These are phyloP conservation scores for Backusella westeae DNA, from an alignment of 192 early-diverging fungal species.

Conservation along the genomic window DNA sequence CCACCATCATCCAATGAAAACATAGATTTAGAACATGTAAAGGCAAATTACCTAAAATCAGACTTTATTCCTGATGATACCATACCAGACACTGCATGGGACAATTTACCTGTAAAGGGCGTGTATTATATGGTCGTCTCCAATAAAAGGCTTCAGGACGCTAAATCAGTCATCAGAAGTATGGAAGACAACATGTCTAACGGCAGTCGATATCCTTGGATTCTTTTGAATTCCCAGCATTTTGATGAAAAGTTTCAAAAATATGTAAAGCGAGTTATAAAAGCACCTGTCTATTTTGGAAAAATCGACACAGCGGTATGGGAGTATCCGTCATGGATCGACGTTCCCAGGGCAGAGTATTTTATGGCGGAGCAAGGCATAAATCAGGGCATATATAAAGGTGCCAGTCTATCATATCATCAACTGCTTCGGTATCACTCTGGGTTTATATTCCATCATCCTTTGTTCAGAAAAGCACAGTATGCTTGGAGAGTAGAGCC, in stretches of 20 bases:
- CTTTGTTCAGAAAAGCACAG: conserved; percentile 58
- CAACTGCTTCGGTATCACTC: conserved; percentile 12
- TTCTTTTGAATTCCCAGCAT: conserved; percentile 66
- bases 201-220: conserved; percentile 61
- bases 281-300: conserved; percentile 32
- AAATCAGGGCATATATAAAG: conserved; percentile 11
- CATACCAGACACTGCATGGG: conserved; percentile 13
- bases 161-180: conserved; percentile 54
- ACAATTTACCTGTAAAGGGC: conserved; percentile 12
- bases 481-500: conserved; percentile 85
- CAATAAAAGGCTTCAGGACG: conserved; percentile 62
- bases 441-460: conserved; percentile 72
- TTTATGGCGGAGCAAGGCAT: conserved; percentile 51
- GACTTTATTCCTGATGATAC: neutral
- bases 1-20: neutral
- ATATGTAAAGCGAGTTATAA: conserved; percentile 10
- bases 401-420: conserved; percentile 29
- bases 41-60: neutral
- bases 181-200: conserved; percentile 76
- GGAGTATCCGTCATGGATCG: conserved; percentile 76
- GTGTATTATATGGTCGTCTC: conserved; percentile 51
- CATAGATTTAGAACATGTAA: neutral
- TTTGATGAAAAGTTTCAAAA: conserved; percentile 60
- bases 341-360: conserved; percentile 56
- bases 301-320: conserved; percentile 59